phyloP scores from a whole-genome alignment of 2,329 filamentous ascomycete species.

The Fusarium nodosum region DNA sequence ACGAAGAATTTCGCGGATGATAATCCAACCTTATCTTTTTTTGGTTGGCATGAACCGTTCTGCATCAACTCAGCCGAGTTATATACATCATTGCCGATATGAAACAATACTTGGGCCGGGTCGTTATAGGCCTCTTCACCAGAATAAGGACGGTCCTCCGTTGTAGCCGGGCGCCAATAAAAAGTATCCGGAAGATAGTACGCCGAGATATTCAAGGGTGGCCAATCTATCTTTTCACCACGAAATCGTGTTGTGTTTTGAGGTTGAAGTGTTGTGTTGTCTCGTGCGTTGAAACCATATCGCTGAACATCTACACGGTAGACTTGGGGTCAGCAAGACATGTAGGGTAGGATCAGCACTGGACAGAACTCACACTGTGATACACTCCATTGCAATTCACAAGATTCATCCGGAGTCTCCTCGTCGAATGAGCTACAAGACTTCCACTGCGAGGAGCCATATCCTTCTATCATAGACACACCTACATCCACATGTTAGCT shows the following conservation, averaged over 20 bases:
- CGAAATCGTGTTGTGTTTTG: background rate
- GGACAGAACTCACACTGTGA: background rate
- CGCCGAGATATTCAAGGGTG: conserved; percentile 12
- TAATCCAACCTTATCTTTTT: background rate
- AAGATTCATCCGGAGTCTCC: too few relatives aligned
- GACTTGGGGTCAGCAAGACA: too few relatives aligned
- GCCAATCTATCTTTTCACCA: background rate
- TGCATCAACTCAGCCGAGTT: background rate
- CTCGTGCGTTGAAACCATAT: conserved; percentile 1
- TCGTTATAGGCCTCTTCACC: too few relatives aligned
- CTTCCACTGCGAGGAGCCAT: too few relatives aligned
- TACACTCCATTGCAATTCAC: background rate
- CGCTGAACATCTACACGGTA: background rate
- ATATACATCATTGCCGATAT: background rate
- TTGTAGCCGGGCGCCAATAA: background rate
- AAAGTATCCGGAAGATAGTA: conserved; percentile 1
- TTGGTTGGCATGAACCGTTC: conserved; percentile 15
- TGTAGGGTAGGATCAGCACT: too few relatives aligned
- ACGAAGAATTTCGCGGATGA: accelerated
- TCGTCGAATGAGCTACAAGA: too few relatives aligned
- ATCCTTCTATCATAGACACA: too few relatives aligned
- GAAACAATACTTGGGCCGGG: accelerated
- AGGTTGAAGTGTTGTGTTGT: too few relatives aligned
- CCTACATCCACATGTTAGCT: too few relatives aligned
- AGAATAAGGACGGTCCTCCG: too few relatives aligned